A percentile compares a stretch with the other conserved stretches of the same genome.
Evolutionary conservation across 306 rosid species (phyloP).

Genomic region (Astragalus membranaceus): DNA sequence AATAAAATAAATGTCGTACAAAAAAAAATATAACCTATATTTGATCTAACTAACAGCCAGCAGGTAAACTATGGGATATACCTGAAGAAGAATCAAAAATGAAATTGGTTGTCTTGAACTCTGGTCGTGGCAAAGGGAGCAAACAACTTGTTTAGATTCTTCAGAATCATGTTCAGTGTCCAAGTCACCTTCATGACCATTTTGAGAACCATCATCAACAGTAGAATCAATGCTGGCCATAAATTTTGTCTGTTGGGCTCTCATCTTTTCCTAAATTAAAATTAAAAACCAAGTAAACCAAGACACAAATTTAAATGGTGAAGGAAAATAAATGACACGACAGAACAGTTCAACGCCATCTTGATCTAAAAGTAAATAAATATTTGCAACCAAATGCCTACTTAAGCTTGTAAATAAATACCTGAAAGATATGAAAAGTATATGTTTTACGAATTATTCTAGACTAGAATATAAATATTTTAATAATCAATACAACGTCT

Average conservation of each 20-base stretch:
- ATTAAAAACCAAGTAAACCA: conserved; percentile 15
- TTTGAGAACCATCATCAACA: conserved; percentile 50
- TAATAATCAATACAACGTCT: not conserved
- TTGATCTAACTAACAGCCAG: conserved; percentile 5
- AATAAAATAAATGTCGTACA: conserved; percentile 1
- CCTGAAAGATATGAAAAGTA: conserved; percentile 1
- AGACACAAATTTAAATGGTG: conserved; percentile 5
- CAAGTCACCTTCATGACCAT: conserved; percentile 37
- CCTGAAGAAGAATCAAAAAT: conserved; percentile 81
- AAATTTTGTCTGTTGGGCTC: conserved; percentile 81
- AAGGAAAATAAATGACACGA: conserved; percentile 11
- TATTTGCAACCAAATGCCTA: conserved; percentile 6
- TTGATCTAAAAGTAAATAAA: conserved; percentile 3
- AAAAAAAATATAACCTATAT: conserved; percentile 8
- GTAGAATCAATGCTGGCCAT: conserved; percentile 62
- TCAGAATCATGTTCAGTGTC: conserved; percentile 41
- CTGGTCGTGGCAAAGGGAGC: conserved; percentile 92
- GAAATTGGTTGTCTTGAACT: conserved; percentile 64
- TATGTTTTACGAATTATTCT: not conserved
- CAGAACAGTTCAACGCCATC: not conserved
- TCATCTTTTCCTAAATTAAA: conserved; percentile 74
- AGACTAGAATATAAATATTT: not conserved
- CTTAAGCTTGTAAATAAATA: conserved; percentile 2
- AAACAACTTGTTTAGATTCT: conserved; percentile 59
- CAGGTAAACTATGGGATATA: conserved; percentile 3